phyloP scores from a whole-genome alignment of 2,329 filamentous ascomycete species.

The Biscogniauxia mediterranea region DNA sequence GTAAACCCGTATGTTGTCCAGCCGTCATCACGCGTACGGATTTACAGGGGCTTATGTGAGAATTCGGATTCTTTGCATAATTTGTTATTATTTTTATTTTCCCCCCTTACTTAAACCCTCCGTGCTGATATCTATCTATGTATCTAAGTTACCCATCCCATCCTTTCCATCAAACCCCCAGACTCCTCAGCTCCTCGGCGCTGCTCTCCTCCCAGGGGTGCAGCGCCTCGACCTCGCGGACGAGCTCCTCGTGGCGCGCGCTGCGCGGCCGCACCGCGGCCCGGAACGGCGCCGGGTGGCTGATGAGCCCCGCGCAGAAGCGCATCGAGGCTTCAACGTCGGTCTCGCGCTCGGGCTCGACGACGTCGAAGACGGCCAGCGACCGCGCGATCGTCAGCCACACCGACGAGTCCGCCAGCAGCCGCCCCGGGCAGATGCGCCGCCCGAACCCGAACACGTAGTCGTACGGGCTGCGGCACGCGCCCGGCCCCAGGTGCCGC shows the following conservation, averaged over 20 bases:
- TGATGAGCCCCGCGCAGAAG: slow-evolving; percentile 23
- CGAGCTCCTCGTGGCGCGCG: slow-evolving; percentile 24
- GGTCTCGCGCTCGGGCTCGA: slow-evolving; percentile 36
- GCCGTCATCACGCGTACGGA: no score
- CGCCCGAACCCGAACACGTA: slow-evolving; percentile 38
- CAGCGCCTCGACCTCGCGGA: slow-evolving; percentile 15
- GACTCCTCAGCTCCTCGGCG: slow-evolving; percentile 8
- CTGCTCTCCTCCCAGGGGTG: slow-evolving; percentile 16
- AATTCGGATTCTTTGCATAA: no score
- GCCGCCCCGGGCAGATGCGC: slow-evolving; percentile 34
- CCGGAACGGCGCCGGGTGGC: slow-evolving; percentile 24
- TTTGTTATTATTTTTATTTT: no score
- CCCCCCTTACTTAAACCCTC: no score
- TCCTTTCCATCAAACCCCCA: slow-evolving; percentile 1
- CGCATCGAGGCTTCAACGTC: slow-evolving; percentile 14
- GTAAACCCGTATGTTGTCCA: no score
- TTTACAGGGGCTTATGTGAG: no score
- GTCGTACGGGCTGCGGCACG: slow-evolving; percentile 29
- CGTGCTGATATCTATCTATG: no score
- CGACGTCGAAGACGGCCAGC: slow-evolving; percentile 45
- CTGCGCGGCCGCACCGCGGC: slow-evolving; percentile 25
- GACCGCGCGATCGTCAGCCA: slow-evolving; percentile 39
- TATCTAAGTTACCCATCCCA: no score
- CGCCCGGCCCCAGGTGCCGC: slow-evolving; percentile 31
- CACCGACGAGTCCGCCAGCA: slow-evolving; percentile 32